A percentile compares a stretch with the other conserved stretches of the same genome.
Conservation (phyloP, 768 basidiomycete species). For the Tephrocybe sp. region DNA sequence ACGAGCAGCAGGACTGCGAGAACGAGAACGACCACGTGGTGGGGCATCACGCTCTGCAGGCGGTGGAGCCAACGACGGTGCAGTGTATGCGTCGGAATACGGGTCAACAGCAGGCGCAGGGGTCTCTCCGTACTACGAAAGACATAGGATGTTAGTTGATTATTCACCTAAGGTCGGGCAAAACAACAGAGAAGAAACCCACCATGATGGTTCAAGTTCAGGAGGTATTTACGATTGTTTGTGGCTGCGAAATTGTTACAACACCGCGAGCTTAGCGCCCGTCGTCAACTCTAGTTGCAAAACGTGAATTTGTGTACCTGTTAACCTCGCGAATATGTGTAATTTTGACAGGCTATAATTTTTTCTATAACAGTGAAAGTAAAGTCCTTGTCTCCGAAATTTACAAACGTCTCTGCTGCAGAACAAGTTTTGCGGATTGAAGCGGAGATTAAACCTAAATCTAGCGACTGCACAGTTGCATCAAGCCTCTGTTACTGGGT, state of each 20-base stretch:
- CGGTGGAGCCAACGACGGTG: slow-evolving; percentile 51
- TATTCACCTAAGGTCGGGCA: slow-evolving; percentile 15
- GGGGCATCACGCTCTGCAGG: slow-evolving; percentile 57
- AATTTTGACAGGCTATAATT: too few species aligned
- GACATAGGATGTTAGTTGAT: slow-evolving; percentile 12
- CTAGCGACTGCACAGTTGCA: slow-evolving; percentile 62
- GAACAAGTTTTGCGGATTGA: slow-evolving; percentile 17
- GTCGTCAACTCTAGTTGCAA: background rate
- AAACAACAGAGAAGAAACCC: slow-evolving; percentile 28
- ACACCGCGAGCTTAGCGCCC: slow-evolving; percentile 18
- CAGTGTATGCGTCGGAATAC: slow-evolving; percentile 81
- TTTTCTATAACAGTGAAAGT: background rate
- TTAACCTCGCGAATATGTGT: too few species aligned
- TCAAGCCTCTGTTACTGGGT: slow-evolving; percentile 50
- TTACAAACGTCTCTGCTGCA: too few species aligned
- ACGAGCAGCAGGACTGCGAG: slow-evolving; percentile 62
- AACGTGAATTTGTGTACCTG: too few species aligned
- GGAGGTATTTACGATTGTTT: slow-evolving; percentile 47
- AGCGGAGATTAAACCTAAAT: slow-evolving; percentile 45
- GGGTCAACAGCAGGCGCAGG: slow-evolving; percentile 66
- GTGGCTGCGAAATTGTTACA: slow-evolving; percentile 19
- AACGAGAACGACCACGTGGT: slow-evolving; percentile 71
- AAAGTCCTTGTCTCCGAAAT: background rate
- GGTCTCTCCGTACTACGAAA: slow-evolving; percentile 64
- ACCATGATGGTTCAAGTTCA: slow-evolving; percentile 73